phyloP scores from a whole-genome alignment of 108 stramenopile genomes.

The Skeletonema marinoi region DNA sequence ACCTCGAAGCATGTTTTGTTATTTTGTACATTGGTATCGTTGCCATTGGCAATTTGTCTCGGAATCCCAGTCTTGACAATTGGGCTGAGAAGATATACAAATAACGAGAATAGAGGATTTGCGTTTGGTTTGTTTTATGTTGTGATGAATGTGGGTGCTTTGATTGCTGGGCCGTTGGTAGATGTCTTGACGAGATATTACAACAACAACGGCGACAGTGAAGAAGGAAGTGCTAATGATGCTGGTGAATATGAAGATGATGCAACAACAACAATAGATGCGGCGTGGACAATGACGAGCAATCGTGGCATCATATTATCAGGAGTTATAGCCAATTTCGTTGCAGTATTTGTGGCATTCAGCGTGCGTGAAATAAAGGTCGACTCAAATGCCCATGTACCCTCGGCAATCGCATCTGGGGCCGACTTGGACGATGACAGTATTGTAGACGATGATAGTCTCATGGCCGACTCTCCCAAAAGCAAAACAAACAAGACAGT shows the following conservation, averaged over 20 bases:
- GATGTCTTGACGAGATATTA: conserved; percentile 63
- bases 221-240: conserved; percentile 1
- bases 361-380: conserved; percentile 76
- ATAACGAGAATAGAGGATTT: conserved; percentile 69
- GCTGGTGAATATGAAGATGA: conserved; percentile 8
- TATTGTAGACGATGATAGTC: not conserved
- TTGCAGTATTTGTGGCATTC: conserved; percentile 57
- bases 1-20: conserved; percentile 47
- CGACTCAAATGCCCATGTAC: conserved; percentile 22
- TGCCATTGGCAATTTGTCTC: conserved; percentile 67
- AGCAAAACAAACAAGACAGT: conserved; percentile 27
- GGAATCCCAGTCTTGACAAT: conserved; percentile 75
- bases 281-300: conserved; percentile 55
- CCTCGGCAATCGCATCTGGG: not conserved
- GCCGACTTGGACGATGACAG: conserved; percentile 6
- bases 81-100: conserved; percentile 71
- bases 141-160: conserved; percentile 83
- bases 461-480: not conserved
- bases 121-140: conserved; percentile 87
- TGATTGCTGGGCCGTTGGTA: conserved; percentile 72
- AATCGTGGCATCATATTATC: conserved; percentile 75
- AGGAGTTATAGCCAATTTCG: conserved; percentile 61
- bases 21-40: conserved; percentile 35
- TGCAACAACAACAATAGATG: conserved; percentile 3
- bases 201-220: conserved; percentile 18